phyloP scores from a whole-genome alignment of 2,329 filamentous ascomycete species.

The Pestalotiopsis sp. region DNA sequence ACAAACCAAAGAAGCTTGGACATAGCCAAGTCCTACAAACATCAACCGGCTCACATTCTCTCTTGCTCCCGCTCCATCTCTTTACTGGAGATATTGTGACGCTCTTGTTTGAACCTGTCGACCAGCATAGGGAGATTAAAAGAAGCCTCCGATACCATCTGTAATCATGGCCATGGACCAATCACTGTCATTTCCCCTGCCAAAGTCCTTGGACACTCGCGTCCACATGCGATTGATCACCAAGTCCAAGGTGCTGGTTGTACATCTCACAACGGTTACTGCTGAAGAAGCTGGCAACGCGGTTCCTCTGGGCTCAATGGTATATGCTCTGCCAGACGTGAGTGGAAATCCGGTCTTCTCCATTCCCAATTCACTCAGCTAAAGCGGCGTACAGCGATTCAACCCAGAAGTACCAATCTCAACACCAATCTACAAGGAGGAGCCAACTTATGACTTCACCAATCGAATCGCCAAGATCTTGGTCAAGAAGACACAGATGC shows the following conservation, averaged over 20 bases:
- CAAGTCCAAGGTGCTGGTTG: constrained; percentile 57
- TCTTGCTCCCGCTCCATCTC: neutral
- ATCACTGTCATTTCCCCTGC: constrained; percentile 63
- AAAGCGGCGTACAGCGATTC: constrained; percentile 42
- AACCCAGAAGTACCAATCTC: constrained; percentile 67
- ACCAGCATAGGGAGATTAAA: too few species aligned
- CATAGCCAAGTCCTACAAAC: neutral
- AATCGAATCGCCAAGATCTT: constrained; percentile 82
- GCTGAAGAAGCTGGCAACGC: constrained; percentile 53
- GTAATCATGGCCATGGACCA: constrained; percentile 19
- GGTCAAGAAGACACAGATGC: constrained; percentile 70
- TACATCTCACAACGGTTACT: constrained; percentile 64
- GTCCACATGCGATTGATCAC: constrained; percentile 64
- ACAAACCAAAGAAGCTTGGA: neutral
- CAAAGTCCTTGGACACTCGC: constrained; percentile 61
- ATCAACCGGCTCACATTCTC: neutral
- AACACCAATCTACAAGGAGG: constrained; percentile 77
- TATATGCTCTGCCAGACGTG: constrained; percentile 93
- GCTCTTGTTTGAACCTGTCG: too few species aligned
- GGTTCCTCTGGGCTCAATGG: constrained; percentile 79
- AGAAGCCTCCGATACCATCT: neutral
- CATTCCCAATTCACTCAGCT: neutral
- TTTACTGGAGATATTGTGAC: neutral
- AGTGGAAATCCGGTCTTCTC: constrained; percentile 23
- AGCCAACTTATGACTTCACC: constrained; percentile 83